Percentiles rank a stretch among this genome's conserved stretches.
These are phyloP conservation scores for Vanrija humicola DNA, from an alignment of 1,284 basidiomycete genomes.

Conservation along the genomic window DNA sequence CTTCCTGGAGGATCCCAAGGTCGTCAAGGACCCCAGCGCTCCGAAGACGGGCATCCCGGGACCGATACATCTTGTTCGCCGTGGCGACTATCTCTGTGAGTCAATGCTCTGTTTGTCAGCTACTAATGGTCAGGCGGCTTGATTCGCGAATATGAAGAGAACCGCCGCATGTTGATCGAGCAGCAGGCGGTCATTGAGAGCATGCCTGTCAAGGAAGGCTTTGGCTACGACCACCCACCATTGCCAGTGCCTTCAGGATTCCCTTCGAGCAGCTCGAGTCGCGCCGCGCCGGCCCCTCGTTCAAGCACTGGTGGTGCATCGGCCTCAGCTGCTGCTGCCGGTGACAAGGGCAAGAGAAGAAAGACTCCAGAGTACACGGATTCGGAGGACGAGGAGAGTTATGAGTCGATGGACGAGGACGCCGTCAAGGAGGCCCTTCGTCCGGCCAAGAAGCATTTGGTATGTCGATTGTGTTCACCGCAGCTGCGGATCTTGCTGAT, in stretches of 20 bases:
- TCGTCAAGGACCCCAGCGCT: slow-evolving; percentile 34
- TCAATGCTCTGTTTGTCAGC: slow-evolving; percentile 1
- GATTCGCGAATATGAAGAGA: slow-evolving; percentile 88
- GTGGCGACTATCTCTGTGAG: slow-evolving; percentile 79
- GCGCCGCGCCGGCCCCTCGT: background rate
- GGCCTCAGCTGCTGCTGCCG: slow-evolving; percentile 2
- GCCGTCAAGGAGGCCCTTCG: slow-evolving; percentile 92
- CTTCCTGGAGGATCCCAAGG: slow-evolving; percentile 96
- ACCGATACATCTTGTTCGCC: slow-evolving; percentile 92
- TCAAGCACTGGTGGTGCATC: background rate
- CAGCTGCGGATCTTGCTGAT: background rate
- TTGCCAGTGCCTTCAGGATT: slow-evolving; percentile 10
- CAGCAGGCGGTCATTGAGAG: slow-evolving; percentile 55
- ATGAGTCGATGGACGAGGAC: slow-evolving; percentile 92
- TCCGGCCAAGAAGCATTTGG: slow-evolving; percentile 94
- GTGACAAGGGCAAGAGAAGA: slow-evolving; percentile 72
- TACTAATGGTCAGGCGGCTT: slow-evolving; percentile 52
- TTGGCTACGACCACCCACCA: slow-evolving; percentile 39
- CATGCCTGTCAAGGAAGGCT: slow-evolving; percentile 44
- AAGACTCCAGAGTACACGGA: slow-evolving; percentile 89
- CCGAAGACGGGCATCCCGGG: slow-evolving; percentile 65
- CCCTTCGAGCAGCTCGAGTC: slow-evolving; percentile 2
- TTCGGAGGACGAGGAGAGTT: slow-evolving; percentile 68
- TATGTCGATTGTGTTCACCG: slow-evolving; percentile 48
- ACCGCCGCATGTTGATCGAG: slow-evolving; percentile 63